A percentile compares a stretch with the other conserved stretches of the same genome.
phyloP scores from a whole-genome alignment of 2,329 filamentous ascomycete genomes.

The Alternaria arborescens region DNA sequence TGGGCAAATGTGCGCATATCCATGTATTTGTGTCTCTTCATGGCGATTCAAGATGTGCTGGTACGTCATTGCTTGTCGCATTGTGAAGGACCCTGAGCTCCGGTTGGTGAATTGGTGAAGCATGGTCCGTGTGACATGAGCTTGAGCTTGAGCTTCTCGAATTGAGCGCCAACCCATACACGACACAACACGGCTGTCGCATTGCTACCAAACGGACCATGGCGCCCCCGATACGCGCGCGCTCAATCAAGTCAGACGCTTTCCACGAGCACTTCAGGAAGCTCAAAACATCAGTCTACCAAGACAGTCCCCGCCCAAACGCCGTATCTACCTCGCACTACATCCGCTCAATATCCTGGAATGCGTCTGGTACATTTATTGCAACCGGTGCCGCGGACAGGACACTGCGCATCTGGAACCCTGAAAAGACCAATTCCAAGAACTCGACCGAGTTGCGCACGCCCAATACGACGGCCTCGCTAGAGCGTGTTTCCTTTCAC shows the following conservation, averaged over 20 bases:
- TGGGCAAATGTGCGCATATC: neutral
- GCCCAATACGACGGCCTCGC: slow-evolving; percentile 55
- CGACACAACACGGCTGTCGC: neutral
- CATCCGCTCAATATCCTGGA: slow-evolving; percentile 85
- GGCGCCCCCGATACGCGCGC: slow-evolving; percentile 57
- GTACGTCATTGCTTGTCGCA: neutral
- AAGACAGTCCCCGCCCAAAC: slow-evolving; percentile 49
- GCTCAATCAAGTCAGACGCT: slow-evolving; percentile 72
- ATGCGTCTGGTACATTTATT: slow-evolving; percentile 81
- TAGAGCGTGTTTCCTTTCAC: slow-evolving; percentile 82
- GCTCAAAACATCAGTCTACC: slow-evolving; percentile 75
- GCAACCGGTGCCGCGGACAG: slow-evolving; percentile 80
- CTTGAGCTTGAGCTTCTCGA: slow-evolving; percentile 5
- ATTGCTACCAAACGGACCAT: slow-evolving; percentile 21
- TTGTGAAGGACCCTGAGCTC: neutral
- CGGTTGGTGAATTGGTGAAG: slow-evolving; percentile 4
- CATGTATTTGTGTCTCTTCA: neutral
- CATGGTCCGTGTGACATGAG: slow-evolving; percentile 9
- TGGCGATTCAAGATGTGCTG: neutral
- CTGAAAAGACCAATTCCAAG: slow-evolving; percentile 76
- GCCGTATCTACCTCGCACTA: slow-evolving; percentile 46
- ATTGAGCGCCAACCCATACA: neutral
- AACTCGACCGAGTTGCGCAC: slow-evolving; percentile 80
- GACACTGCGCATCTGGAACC: slow-evolving; percentile 81
- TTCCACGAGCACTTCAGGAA: slow-evolving; percentile 73